A percentile compares a stretch with the other conserved stretches of the same genome.
phyloP scores from a whole-genome alignment of 441 rosid species.

The Manihot esculenta region DNA sequence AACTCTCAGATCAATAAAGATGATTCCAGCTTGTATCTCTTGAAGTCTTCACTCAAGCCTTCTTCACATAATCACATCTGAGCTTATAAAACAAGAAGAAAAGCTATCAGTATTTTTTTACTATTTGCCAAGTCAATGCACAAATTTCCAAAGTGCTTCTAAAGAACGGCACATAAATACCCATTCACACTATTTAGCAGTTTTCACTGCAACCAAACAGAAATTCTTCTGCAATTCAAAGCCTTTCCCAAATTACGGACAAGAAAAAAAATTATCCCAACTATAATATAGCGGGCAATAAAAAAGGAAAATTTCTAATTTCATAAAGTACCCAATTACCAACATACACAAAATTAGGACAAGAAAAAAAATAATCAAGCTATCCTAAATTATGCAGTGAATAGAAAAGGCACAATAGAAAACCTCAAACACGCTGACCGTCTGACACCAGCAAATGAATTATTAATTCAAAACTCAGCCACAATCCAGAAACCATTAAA shows the following conservation, averaged over 20 bases:
- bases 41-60: not conserved
- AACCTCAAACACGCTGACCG: too few relatives aligned
- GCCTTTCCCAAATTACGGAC: not conserved
- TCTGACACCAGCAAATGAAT: not conserved
- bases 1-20: slow-evolving; percentile 10
- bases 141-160: too few relatives aligned
- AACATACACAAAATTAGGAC: not conserved
- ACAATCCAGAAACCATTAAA: not conserved
- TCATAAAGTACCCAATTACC: too few relatives aligned
- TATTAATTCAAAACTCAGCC: not conserved
- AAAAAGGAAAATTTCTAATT: not conserved
- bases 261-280: not conserved
- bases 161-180: not conserved
- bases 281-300: not conserved
- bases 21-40: not conserved
- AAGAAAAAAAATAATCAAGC: not conserved
- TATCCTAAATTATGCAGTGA: not conserved
- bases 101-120: slow-evolving; percentile 4
- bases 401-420: not conserved
- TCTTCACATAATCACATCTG: slow-evolving; percentile 12
- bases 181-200: not conserved
- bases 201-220: not conserved
- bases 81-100: not conserved
- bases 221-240: not conserved
- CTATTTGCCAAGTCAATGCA: not conserved